phyloP scores from a whole-genome alignment of 1,284 basidiomycete genomes.

The Mycena sp. region DNA sequence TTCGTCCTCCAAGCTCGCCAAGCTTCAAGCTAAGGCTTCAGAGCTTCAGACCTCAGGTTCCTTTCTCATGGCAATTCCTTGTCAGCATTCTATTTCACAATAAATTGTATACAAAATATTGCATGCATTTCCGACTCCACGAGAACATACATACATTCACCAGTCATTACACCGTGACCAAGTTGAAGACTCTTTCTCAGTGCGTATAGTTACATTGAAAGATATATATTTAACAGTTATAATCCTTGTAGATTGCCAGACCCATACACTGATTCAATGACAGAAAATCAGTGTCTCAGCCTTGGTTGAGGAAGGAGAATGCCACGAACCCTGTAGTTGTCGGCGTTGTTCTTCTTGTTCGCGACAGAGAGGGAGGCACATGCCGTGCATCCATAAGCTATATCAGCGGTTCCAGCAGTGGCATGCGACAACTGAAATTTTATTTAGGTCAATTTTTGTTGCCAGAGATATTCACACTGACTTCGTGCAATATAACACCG shows the following conservation, averaged over 20 bases:
- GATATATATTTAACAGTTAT: conserved; percentile 2
- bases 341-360: conserved; percentile 30
- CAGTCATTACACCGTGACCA: not conserved
- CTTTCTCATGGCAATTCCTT: too few relatives aligned
- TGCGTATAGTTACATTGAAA: not conserved
- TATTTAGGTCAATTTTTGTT: too few relatives aligned
- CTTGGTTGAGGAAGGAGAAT: not conserved
- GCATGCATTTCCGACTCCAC: too few relatives aligned
- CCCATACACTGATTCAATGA: conserved; percentile 20
- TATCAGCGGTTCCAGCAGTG: conserved; percentile 19
- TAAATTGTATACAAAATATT: too few relatives aligned
- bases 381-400: conserved; percentile 24
- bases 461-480: not conserved
- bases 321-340: conserved; percentile 15
- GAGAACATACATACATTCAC: too few relatives aligned
- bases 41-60: not conserved
- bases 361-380: conserved; percentile 1
- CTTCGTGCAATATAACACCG: conserved; percentile 30
- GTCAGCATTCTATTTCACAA: too few relatives aligned
- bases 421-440: conserved; percentile 30
- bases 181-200: not conserved
- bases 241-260: conserved; percentile 13
- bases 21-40: not conserved
- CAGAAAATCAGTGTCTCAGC: not conserved
- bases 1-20: not conserved